phyloP scores from a whole-genome alignment of 371 early-diverging fungal genomes.

The Rhizomucor miehei region DNA sequence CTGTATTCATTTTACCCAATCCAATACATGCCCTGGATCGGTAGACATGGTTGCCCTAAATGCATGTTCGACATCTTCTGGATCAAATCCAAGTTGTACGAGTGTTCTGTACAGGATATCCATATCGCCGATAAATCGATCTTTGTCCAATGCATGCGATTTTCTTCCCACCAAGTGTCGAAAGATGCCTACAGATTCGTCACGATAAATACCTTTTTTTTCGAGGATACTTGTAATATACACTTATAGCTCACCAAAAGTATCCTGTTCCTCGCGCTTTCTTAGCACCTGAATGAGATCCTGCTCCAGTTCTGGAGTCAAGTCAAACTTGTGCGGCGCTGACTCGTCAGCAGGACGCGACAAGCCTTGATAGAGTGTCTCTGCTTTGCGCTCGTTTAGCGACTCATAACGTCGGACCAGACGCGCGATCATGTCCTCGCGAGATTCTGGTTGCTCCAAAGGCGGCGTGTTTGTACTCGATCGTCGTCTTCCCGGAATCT shows the following conservation, averaged over 20 bases:
- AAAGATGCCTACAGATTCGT: not conserved
- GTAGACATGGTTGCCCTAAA: conserved; percentile 41
- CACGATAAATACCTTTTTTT: not conserved
- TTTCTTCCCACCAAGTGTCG: not conserved
- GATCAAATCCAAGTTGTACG: conserved; percentile 46
- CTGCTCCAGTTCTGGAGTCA: conserved; percentile 17
- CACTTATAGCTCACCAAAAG: conserved; percentile 11
- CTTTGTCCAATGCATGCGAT: conserved; percentile 18
- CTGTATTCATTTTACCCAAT: conserved; percentile 68
- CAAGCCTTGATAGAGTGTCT: conserved; percentile 3
- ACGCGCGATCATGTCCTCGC: not conserved
- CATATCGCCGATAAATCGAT: conserved; percentile 43
- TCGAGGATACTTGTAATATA: too few relatives aligned
- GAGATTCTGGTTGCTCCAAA: conserved; percentile 7
- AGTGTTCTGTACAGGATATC: conserved; percentile 53
- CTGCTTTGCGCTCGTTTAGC: conserved; percentile 10
- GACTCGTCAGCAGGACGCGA: not conserved
- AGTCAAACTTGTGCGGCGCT: conserved; percentile 2
- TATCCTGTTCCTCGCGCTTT: conserved; percentile 1
- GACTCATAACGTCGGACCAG: conserved; percentile 6
- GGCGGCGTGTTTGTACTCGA: not conserved
- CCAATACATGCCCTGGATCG: conserved; percentile 48
- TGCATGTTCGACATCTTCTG: conserved; percentile 45
- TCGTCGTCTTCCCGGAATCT: not conserved
- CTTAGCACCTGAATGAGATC: conserved; percentile 20